These are phyloP conservation scores for Yamadazyma sp. DNA, from an alignment of 805 yeast genomes.

Conservation along the genomic window DNA sequence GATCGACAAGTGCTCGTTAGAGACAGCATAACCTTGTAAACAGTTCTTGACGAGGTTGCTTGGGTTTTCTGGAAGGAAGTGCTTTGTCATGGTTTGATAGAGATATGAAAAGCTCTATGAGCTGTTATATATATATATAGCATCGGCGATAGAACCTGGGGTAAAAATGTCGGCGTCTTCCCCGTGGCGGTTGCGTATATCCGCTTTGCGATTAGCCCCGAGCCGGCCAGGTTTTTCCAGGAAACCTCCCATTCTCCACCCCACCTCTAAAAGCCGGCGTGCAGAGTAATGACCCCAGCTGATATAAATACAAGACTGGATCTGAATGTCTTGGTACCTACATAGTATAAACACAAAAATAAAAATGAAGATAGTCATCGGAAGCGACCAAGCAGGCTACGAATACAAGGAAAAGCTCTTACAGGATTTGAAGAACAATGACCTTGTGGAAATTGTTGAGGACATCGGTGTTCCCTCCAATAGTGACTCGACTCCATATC, in stretches of 20 bases:
- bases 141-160: constrained; percentile 1
- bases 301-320: constrained; percentile 3
- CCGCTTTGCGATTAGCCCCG: constrained; percentile 6
- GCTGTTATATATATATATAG: too few relatives aligned
- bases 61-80: constrained; percentile 38
- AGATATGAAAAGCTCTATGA: neutral
- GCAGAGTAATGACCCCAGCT: neutral
- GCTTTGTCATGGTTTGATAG: constrained; percentile 28
- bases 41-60: constrained; percentile 37
- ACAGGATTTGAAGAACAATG: constrained; percentile 30
- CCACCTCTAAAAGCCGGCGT: constrained; percentile 10
- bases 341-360: too few relatives aligned
- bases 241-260: constrained; percentile 10
- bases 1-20: constrained; percentile 36
- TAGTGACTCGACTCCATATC: constrained; percentile 40
- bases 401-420: constrained; percentile 42
- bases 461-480: constrained; percentile 41
- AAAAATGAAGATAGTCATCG: constrained; percentile 32
- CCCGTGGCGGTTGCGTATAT: constrained; percentile 4
- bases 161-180: constrained; percentile 1
- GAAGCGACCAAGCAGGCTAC: constrained; percentile 46
- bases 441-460: constrained; percentile 29
- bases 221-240: constrained; percentile 4
- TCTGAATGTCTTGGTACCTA: too few relatives aligned
- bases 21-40: constrained; percentile 37